These are phyloP conservation scores for Ambrosiella xylebori DNA, from an alignment of 2,329 filamentous ascomycete species.

Conservation along the genomic window DNA sequence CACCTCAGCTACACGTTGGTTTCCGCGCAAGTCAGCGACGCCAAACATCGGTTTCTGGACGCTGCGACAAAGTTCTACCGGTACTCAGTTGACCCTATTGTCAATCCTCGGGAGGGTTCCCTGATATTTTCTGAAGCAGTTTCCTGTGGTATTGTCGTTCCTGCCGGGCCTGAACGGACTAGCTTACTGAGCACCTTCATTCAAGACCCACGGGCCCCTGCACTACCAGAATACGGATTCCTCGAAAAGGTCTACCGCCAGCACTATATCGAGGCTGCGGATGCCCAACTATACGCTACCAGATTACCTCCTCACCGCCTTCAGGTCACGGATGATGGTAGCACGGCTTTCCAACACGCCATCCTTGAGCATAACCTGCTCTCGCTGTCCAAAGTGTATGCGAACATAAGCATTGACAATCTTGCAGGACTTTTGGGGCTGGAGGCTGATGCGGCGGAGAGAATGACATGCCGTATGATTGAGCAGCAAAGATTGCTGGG, in stretches of 20 bases:
- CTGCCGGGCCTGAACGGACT: slow-evolving; percentile 71
- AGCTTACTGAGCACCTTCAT: slow-evolving; percentile 69
- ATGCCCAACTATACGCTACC: slow-evolving; percentile 72
- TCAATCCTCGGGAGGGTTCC: slow-evolving; percentile 75
- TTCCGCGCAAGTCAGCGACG: slow-evolving; percentile 83
- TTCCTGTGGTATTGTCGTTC: slow-evolving; percentile 80
- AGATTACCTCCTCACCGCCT: slow-evolving; percentile 75
- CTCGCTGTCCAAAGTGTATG: slow-evolving; percentile 62
- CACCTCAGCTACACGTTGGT: slow-evolving; percentile 77
- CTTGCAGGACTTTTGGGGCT: slow-evolving; percentile 65
- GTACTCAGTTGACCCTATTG: slow-evolving; percentile 57
- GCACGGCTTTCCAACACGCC: slow-evolving; percentile 80
- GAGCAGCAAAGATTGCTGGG: slow-evolving; percentile 80
- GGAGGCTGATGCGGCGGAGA: slow-evolving; percentile 65
- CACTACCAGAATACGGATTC: slow-evolving; percentile 67
- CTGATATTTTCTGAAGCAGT: slow-evolving; percentile 75
- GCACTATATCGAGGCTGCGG: slow-evolving; percentile 59
- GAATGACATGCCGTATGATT: slow-evolving; percentile 87
- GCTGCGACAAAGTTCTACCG: slow-evolving; percentile 78
- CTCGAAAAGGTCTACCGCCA: slow-evolving; percentile 97
- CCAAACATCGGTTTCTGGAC: slow-evolving; percentile 74
- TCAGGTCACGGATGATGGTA: slow-evolving; percentile 74
- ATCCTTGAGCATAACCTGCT: slow-evolving; percentile 94
- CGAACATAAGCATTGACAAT: slow-evolving; percentile 58
- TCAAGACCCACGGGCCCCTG: slow-evolving; percentile 72